Evolutionary conservation across 805 yeast species (phyloP), one percentile per base, ranked within the genome.

Genomic region (Lipomyces oligophaga): DNA sequence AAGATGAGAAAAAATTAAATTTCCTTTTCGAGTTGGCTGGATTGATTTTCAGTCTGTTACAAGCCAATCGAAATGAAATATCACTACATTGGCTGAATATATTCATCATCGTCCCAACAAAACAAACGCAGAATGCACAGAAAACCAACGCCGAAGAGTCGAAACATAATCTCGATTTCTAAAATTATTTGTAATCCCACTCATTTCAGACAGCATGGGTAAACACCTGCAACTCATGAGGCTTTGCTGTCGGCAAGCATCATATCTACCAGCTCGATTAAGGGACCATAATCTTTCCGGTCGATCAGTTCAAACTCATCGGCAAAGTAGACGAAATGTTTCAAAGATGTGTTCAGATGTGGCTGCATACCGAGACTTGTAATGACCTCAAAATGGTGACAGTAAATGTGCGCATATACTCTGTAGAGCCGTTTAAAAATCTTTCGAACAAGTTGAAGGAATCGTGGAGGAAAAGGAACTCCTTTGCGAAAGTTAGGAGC

Each of bases 301-400:
- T 79, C 78, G 15, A 93, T 77, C 61, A 93, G 73, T 38, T 78
- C 75, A 63, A 90, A 93, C 67, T 93, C 95, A 58, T 79, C 82
- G 44, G 86, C 78, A 64, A 93, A 90, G 54, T 90, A 72, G 22
- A 88, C 87, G 62, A 88, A 93, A 65, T 90, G 98, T 68, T 94
- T 93, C 60, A 90, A 78, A 60, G 95, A 83, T 4, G 98, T 90
- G 63, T 93, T 93, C 57, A 90, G 73, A 59, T 90, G 95, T 10
- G 95, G 84, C 64, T 89, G 96, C 59, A 90, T 71, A 2, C 96
- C 96, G 58, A 93, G 73, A 63, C 89, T 97, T 33, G 88, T 78
- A 47, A 93, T 85, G 66, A 90, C 96, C 63, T 88, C 96, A 66
- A 93, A 90, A 65, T 93, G 99, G 63, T 93, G 97, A 63, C 98